A percentile compares a stretch with the other conserved stretches of the same genome.
phyloP scores from a whole-genome alignment of 768 basidiomycete genomes.

The Leccinum boreale region DNA sequence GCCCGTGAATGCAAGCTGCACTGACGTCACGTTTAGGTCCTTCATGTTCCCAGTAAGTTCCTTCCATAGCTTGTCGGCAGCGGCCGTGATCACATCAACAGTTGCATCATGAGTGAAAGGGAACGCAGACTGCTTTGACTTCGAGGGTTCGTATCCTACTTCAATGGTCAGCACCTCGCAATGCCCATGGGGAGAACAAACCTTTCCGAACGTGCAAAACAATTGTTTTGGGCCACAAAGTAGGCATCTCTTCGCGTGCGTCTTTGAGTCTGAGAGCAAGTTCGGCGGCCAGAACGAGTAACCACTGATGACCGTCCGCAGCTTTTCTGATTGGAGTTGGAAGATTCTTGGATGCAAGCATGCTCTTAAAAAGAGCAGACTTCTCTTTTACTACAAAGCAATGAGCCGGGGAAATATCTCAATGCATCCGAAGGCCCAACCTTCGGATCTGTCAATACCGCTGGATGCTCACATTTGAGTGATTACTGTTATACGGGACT shows the following conservation, averaged over 20 bases:
- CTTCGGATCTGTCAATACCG: constrained; percentile 87
- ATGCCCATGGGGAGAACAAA: constrained; percentile 16
- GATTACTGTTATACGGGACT: not conserved
- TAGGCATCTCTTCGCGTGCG: constrained; percentile 66
- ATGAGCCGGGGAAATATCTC: not conserved
- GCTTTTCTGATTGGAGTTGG: constrained; percentile 70
- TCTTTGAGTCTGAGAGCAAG: constrained; percentile 82
- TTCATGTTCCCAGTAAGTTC: constrained; percentile 65
- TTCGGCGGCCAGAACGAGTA: constrained; percentile 88
- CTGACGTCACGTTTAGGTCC: constrained; percentile 64
- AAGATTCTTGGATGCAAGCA: constrained; percentile 96
- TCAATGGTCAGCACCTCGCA: constrained; percentile 2
- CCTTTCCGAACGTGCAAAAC: constrained; percentile 78
- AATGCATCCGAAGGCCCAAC: constrained; percentile 35
- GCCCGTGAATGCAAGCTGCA: constrained; percentile 74
- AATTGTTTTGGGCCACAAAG: constrained; percentile 90
- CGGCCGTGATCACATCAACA: constrained; percentile 71
- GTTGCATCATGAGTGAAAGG: constrained; percentile 75
- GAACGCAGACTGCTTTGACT: constrained; percentile 85
- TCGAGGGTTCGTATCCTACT: constrained; percentile 59
- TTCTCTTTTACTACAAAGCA: constrained; percentile 74
- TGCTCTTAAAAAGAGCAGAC: constrained; percentile 76
- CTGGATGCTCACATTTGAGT: constrained; percentile 33
- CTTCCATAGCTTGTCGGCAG: constrained; percentile 82
- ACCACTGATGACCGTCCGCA: constrained; percentile 84